Percentiles rank a stretch among this genome's conserved stretches.
Evolutionary conservation across 805 yeast species (phyloP).

Genomic region (Yamadazyma olivae): DNA sequence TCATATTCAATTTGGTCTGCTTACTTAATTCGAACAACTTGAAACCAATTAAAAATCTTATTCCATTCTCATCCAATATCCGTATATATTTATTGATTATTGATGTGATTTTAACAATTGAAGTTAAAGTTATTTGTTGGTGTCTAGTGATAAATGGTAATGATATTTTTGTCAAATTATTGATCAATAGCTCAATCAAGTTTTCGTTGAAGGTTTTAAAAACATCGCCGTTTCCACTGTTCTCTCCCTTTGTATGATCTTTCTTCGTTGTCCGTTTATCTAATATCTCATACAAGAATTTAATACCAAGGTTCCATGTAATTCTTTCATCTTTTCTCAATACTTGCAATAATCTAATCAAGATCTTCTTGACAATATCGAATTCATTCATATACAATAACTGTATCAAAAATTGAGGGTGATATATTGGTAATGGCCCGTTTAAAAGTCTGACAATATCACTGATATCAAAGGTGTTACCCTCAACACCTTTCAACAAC

Average conservation of each 20-base stretch:
- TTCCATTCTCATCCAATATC: conserved; percentile 61
- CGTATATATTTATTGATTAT: conserved; percentile 46
- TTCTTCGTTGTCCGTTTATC: neutral
- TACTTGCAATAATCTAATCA: conserved; percentile 50
- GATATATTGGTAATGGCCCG: conserved; percentile 88
- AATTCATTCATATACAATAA: conserved; percentile 61
- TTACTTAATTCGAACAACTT: conserved; percentile 54
- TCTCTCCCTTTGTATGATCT: conserved; percentile 1
- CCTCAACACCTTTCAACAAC: conserved; percentile 30
- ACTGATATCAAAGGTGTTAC: conserved; percentile 43
- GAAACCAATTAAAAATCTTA: conserved; percentile 67
- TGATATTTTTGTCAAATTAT: conserved; percentile 59
- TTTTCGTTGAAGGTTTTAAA: conserved; percentile 36
- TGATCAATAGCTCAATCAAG: conserved; percentile 49
- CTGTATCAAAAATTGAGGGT: conserved; percentile 85
- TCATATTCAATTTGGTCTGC: conserved; percentile 59
- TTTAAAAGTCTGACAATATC: conserved; percentile 74
- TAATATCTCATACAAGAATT: conserved; percentile 10
- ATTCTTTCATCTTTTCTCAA: conserved; percentile 40
- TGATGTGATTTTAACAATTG: conserved; percentile 62
- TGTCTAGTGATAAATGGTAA: conserved; percentile 85
- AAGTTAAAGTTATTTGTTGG: conserved; percentile 80
- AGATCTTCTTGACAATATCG: conserved; percentile 51
- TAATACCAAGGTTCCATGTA: conserved; percentile 33
- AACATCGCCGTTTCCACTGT: conserved; percentile 4